Percentiles rank a stretch among this genome's conserved stretches.
These are phyloP conservation scores for Neurospora intermedia DNA, from an alignment of 495 filamentous ascomycete species.

Conservation along the genomic window DNA sequence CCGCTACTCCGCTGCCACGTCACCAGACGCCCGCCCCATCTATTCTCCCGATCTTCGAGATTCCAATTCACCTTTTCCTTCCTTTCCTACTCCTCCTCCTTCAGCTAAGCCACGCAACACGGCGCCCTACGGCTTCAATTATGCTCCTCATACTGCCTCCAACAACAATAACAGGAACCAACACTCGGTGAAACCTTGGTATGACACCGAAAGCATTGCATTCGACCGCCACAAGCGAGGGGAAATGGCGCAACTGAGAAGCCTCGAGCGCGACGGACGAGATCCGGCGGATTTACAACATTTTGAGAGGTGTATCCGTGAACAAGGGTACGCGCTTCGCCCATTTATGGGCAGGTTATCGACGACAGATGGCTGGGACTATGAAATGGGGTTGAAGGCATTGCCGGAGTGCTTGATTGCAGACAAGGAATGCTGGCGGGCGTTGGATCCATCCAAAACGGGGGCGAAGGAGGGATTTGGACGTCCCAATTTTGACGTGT, in stretches of 20 bases:
- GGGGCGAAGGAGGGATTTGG: not conserved
- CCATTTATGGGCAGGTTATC: not conserved
- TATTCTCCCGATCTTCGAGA: not conserved
- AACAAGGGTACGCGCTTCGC: not conserved
- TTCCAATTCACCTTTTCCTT: not conserved
- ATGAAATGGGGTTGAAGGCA: not conserved
- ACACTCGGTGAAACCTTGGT: not conserved
- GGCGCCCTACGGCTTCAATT: not conserved
- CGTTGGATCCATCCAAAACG: not conserved
- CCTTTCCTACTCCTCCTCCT: not conserved
- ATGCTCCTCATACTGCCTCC: not conserved
- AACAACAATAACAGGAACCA: not conserved
- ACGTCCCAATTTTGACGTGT: not conserved
- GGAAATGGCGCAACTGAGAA: not conserved
- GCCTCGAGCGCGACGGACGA: not conserved
- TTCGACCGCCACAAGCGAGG: not conserved
- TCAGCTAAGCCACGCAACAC: not conserved
- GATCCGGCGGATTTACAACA: not conserved
- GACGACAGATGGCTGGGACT: not conserved
- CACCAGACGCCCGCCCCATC: not conserved
- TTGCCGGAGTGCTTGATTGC: not conserved
- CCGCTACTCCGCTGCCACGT: not conserved
- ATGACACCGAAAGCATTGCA: not conserved
- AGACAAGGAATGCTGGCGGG: not conserved
- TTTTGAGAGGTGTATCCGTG: not conserved